Conservation (phyloP, 495 filamentous ascomycete species). For the Penicillium salamii region DNA sequence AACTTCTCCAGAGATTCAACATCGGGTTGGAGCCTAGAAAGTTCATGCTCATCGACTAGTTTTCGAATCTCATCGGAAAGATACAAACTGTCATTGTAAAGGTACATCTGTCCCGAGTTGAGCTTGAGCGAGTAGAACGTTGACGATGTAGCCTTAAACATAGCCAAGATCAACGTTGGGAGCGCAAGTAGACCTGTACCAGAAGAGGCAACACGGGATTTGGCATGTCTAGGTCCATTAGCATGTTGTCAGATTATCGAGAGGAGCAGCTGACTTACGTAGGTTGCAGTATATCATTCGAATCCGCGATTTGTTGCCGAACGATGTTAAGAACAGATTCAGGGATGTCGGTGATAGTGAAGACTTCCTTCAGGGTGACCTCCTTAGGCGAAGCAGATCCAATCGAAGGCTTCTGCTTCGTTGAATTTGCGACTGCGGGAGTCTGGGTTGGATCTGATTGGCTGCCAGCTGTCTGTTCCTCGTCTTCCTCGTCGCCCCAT, state of each 20-base stretch:
- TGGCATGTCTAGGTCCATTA: constrained; percentile 35
- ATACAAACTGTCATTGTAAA: constrained; percentile 89
- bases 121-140: constrained; percentile 68
- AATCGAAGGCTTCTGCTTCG: constrained; percentile 10
- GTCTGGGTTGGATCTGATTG: constrained; percentile 12
- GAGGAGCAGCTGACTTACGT: constrained; percentile 42
- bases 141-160: constrained; percentile 85
- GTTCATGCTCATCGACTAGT: constrained; percentile 46
- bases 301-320: constrained; percentile 65
- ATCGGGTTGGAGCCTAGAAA: constrained; percentile 64
- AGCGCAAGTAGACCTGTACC: constrained; percentile 73
- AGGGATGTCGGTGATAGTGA: constrained; percentile 83
- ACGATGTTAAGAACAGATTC: constrained; percentile 71
- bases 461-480: constrained; percentile 17
- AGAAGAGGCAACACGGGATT: constrained; percentile 63
- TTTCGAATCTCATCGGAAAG: constrained; percentile 70
- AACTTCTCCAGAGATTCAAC: constrained; percentile 71
- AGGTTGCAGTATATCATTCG: constrained; percentile 55
- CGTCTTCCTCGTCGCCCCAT: constrained; percentile 62
- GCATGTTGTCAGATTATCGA: too few species aligned
- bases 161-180: constrained; percentile 79
- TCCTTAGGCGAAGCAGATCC: constrained; percentile 43
- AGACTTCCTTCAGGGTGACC: constrained; percentile 79
- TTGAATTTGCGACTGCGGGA: constrained; percentile 12
- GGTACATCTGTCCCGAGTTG: constrained; percentile 75